Percentiles rank a stretch among this genome's conserved stretches.
phyloP scores from a whole-genome alignment of 208 protist genomes.

The Crithidia mellificae region DNA sequence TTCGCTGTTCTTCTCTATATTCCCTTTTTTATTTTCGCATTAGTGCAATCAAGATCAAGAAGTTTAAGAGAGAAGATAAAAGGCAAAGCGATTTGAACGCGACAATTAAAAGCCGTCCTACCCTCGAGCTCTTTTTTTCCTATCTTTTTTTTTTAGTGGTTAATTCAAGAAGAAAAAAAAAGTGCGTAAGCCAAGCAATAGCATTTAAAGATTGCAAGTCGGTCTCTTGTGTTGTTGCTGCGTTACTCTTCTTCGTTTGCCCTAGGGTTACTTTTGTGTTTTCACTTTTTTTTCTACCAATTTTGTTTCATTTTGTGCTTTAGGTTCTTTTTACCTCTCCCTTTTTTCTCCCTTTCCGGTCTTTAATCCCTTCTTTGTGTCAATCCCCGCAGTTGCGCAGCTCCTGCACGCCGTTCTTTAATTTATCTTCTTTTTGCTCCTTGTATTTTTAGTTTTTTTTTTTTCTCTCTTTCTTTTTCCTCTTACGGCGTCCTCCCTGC shows the following conservation, averaged over 20 bases:
- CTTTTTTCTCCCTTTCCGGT: conserved; percentile 4
- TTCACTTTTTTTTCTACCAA: conserved; percentile 5
- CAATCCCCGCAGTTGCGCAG: neutral
- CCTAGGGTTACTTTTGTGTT: neutral
- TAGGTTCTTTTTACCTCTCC: neutral
- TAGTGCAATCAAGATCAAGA: too few species aligned
- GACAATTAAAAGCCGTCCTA: neutral
- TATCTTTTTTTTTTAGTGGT: neutral
- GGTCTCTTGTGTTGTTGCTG: conserved; percentile 3
- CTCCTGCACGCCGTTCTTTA: neutral
- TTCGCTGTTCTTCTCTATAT: neutral
- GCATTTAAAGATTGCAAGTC: neutral
- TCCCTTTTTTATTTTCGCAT: too few species aligned
- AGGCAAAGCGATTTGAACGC: neutral
- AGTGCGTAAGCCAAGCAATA: too few species aligned
- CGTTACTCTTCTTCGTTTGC: neutral
- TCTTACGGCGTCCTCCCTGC: neutral
- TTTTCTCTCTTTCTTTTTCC: neutral
- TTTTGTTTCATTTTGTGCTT: neutral
- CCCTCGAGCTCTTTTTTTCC: neutral
- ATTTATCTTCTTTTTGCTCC: neutral
- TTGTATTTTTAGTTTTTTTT: neutral
- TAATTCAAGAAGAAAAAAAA: too few species aligned
- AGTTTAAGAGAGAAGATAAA: conserved; percentile 1
- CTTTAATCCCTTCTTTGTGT: neutral